phyloP scores from a whole-genome alignment of 2,329 filamentous ascomycete species.

The Aspergillus quadricinctus region DNA sequence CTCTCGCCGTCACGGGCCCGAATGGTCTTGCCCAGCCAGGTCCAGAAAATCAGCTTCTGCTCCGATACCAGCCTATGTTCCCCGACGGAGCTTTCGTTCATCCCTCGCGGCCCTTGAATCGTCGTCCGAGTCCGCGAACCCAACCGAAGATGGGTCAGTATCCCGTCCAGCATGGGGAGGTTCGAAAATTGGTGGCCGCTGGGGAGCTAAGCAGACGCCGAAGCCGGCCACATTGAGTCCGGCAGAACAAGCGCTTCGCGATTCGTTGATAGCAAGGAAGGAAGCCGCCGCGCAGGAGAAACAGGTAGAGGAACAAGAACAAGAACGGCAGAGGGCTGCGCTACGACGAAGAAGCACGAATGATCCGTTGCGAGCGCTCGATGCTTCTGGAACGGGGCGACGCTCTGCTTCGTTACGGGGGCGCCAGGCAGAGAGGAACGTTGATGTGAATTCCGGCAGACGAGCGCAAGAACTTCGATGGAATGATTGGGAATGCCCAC shows the following conservation, averaged over 20 bases:
- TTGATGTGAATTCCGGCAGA: slow-evolving; percentile 4
- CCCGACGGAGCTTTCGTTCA: slow-evolving; percentile 33
- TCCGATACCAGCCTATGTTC: slow-evolving; percentile 14
- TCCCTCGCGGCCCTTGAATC: slow-evolving; percentile 24
- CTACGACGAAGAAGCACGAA: not conserved
- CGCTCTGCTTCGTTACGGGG: not conserved
- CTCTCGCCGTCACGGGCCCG: slow-evolving; percentile 35
- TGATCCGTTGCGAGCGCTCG: slow-evolving; percentile 1
- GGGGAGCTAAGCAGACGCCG: slow-evolving; percentile 12
- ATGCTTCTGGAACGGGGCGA: not conserved
- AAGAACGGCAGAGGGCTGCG: not conserved
- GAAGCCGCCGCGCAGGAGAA: not conserved
- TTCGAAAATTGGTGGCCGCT: slow-evolving; percentile 28
- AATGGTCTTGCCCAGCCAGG: slow-evolving; percentile 34
- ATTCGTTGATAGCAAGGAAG: slow-evolving; percentile 20
- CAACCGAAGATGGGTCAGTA: slow-evolving; percentile 17
- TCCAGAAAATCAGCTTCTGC: slow-evolving; percentile 18
- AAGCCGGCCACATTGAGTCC: slow-evolving; percentile 25
- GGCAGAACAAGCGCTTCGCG: slow-evolving; percentile 29
- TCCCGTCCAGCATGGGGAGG: slow-evolving; percentile 7
- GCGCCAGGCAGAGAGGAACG: slow-evolving; percentile 8
- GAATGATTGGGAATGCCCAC: slow-evolving; percentile 27
- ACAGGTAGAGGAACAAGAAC: not conserved
- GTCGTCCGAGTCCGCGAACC: slow-evolving; percentile 23
- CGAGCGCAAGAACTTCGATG: slow-evolving; percentile 1